Percentiles rank a stretch among this genome's conserved stretches.
Evolutionary conservation across 1,284 basidiomycete species (phyloP).

Genomic region (Cryptococcus neoformans): DNA sequence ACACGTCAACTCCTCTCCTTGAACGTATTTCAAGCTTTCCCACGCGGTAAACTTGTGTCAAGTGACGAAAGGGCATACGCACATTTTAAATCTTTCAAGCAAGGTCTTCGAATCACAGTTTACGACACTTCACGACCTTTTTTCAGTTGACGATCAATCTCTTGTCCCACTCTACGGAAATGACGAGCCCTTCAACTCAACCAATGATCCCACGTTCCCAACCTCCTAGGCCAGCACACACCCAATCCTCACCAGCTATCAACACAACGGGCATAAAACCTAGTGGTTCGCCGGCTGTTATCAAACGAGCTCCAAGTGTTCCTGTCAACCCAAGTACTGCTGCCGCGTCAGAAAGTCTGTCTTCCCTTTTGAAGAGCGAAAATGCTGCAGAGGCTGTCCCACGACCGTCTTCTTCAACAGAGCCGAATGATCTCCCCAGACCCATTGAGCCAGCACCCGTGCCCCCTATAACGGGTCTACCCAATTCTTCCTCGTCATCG

Average conservation of each 20-base stretch:
- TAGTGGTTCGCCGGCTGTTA: constrained; percentile 4
- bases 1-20: too few species aligned
- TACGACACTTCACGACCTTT: not conserved
- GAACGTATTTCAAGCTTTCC: too few species aligned
- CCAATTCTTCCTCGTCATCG: not conserved
- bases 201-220: constrained; percentile 23
- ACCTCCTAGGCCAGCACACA: constrained; percentile 13
- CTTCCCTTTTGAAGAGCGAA: not conserved
- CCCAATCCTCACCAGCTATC: constrained; percentile 17
- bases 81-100: too few species aligned
- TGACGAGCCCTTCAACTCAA: not conserved
- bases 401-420: not conserved
- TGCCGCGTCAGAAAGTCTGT: not conserved
- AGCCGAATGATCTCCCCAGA: not conserved
- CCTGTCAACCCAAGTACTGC: not conserved
- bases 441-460: not conserved
- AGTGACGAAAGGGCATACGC: too few species aligned
- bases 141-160: constrained; percentile 7
- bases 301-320: constrained; percentile 16
- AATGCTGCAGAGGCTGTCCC: not conserved
- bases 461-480: not conserved
- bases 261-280: constrained; percentile 10
- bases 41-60: too few species aligned
- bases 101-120: too few species aligned
- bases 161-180: not conserved